Percentiles rank a stretch among this genome's conserved stretches.
These are phyloP conservation scores for Geotrichum armillariae DNA, from an alignment of 1,139 yeast species.

Conservation along the genomic window DNA sequence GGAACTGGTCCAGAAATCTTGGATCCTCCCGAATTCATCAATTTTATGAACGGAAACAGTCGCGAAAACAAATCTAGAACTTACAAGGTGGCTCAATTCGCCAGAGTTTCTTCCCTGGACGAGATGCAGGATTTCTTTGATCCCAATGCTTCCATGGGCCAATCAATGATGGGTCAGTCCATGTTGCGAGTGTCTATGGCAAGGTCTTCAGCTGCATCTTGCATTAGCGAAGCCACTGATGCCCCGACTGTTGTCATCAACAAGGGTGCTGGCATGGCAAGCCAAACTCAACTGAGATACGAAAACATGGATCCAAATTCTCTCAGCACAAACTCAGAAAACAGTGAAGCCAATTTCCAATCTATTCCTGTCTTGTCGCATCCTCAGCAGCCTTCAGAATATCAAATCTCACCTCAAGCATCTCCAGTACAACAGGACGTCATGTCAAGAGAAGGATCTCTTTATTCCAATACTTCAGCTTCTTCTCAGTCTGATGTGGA, in stretches of 20 bases:
- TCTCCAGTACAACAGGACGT: constrained; percentile 32
- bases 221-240: constrained; percentile 13
- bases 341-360: constrained; percentile 14
- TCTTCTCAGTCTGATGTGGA: constrained; percentile 32
- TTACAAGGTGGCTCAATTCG: constrained; percentile 16
- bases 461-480: constrained; percentile 34
- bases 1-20: constrained; percentile 69
- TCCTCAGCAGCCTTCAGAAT: constrained; percentile 26
- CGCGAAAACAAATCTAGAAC: constrained; percentile 5
- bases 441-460: constrained; percentile 35
- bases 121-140: constrained; percentile 14
- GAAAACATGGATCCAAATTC: constrained; percentile 4
- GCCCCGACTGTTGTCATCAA: constrained; percentile 11
- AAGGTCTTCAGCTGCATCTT: constrained; percentile 14
- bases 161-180: constrained; percentile 1
- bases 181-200: constrained; percentile 11
- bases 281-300: too few species aligned
- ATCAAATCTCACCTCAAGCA: constrained; percentile 26
- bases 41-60: constrained; percentile 47
- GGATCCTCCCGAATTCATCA: constrained; percentile 56
- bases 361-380: constrained; percentile 26
- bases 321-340: constrained; percentile 10
- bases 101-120: constrained; percentile 11
- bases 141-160: constrained; percentile 6
- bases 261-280: constrained; percentile 4